Conservation (phyloP, 495 filamentous ascomycete species). For the Aspergillus sparsus region DNA sequence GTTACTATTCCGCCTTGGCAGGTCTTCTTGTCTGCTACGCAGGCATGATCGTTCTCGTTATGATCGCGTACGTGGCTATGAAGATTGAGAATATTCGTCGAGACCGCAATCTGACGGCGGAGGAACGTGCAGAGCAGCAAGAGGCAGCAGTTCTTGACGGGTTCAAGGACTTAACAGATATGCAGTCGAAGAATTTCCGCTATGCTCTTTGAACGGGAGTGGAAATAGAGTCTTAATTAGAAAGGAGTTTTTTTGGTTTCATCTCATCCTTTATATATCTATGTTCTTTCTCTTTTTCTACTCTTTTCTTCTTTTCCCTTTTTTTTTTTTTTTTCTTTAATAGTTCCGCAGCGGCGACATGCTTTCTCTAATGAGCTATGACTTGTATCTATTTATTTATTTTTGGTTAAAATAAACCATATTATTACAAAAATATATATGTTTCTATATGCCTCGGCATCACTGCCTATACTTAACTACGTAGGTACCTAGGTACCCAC, state of each 20-base stretch:
- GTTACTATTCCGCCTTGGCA: constrained; percentile 38
- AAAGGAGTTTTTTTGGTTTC: neutral
- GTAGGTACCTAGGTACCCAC: no score
- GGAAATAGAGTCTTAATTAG: constrained; percentile 6
- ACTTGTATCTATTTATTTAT: no score
- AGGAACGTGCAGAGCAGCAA: constrained; percentile 18
- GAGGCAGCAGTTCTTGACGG: constrained; percentile 38
- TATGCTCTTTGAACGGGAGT: constrained; percentile 35
- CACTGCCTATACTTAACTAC: no score
- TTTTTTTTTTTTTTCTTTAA: no score
- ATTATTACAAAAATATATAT: no score
- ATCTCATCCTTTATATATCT: neutral
- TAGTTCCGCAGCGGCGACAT: no score
- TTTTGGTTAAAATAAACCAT: no score
- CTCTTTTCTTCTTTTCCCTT: no score
- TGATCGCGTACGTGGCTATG: constrained; percentile 31
- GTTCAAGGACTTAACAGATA: constrained; percentile 52
- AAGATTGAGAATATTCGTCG: constrained; percentile 32
- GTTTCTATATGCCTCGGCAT: no score
- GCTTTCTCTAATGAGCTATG: no score
- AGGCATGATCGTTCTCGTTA: constrained; percentile 33
- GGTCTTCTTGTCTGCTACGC: constrained; percentile 40
- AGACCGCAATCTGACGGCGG: constrained; percentile 23
- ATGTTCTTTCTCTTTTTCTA: no score
- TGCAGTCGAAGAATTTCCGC: constrained; percentile 45